A percentile compares a stretch with the other conserved stretches of the same genome.
phyloP scores from a whole-genome alignment of 2,329 filamentous ascomycete species.

The Magnaporthiopsis rhizophila region DNA sequence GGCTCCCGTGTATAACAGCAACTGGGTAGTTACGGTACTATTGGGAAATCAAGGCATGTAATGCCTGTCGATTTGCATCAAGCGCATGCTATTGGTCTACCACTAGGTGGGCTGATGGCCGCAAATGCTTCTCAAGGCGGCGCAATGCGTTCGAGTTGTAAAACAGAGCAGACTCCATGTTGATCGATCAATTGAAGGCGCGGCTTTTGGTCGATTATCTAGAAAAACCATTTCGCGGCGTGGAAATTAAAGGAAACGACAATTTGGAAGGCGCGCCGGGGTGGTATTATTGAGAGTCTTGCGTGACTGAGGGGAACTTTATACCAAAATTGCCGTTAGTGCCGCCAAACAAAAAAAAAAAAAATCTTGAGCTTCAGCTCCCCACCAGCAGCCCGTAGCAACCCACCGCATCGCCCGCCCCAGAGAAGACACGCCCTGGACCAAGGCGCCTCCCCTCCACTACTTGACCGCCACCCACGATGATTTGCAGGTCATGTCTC shows the following conservation, averaged over 20 bases:
- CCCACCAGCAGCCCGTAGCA: background rate
- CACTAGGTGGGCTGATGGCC: background rate
- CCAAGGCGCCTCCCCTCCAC: constrained; percentile 7
- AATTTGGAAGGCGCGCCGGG: background rate
- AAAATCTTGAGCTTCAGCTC: background rate
- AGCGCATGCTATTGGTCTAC: background rate
- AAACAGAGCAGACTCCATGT: background rate
- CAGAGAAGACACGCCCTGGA: background rate
- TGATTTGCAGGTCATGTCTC: constrained; percentile 42
- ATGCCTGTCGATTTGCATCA: background rate
- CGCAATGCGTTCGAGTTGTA: background rate
- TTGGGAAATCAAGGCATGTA: background rate
- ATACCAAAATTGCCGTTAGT: no score
- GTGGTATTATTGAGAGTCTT: background rate
- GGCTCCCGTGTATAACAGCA: background rate
- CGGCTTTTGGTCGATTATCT: background rate
- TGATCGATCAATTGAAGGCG: background rate
- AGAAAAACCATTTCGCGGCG: background rate
- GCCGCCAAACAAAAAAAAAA: background rate
- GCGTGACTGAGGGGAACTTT: background rate
- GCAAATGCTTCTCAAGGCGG: background rate
- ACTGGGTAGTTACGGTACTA: background rate
- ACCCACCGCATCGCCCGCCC: background rate
- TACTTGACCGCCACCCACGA: constrained; percentile 14
- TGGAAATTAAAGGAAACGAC: background rate